Conservation (phyloP, 352 stramenopile genomes). For the Globisporangium irregulare region DNA sequence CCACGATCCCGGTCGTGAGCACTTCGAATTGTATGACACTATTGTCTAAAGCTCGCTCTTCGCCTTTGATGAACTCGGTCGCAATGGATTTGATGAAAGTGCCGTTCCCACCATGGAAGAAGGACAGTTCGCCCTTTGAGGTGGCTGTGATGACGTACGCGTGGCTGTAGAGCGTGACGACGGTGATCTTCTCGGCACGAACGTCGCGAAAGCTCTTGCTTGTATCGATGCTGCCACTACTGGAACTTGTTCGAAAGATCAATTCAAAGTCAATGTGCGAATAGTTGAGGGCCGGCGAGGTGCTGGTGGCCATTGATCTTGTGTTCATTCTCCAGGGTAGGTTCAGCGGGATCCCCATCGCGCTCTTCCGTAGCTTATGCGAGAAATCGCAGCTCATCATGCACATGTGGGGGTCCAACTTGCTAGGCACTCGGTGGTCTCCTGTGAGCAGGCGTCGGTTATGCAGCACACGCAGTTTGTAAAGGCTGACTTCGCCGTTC, state of each 20-base stretch:
- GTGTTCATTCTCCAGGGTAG: background rate
- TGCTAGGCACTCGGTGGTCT: constrained; percentile 7
- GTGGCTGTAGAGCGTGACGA: constrained; percentile 16
- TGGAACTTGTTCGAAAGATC: constrained; percentile 8
- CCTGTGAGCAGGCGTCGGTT: constrained; percentile 18
- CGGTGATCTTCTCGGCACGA: constrained; percentile 8
- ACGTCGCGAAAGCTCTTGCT: background rate
- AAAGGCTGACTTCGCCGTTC: constrained; percentile 11
- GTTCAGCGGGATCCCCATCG: background rate
- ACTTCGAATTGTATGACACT: constrained; percentile 21
- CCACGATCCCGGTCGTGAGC: constrained; percentile 26
- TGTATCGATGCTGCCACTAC: background rate
- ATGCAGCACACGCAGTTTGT: constrained; percentile 21
- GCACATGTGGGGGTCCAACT: constrained; percentile 4
- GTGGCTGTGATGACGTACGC: constrained; percentile 14
- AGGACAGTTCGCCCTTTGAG: background rate
- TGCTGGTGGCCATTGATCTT: background rate
- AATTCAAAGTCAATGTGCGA: constrained; percentile 19
- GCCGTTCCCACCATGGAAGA: constrained; percentile 22
- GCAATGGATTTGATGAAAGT: constrained; percentile 14
- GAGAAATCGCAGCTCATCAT: background rate
- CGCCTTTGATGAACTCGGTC: background rate
- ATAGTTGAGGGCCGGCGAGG: constrained; percentile 8
- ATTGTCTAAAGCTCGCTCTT: background rate
- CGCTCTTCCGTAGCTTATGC: background rate